Evolutionary conservation across 768 basidiomycete genomes (phyloP), one percentile per base, ranked within the genome.

Genomic region (Imleria badia): DNA sequence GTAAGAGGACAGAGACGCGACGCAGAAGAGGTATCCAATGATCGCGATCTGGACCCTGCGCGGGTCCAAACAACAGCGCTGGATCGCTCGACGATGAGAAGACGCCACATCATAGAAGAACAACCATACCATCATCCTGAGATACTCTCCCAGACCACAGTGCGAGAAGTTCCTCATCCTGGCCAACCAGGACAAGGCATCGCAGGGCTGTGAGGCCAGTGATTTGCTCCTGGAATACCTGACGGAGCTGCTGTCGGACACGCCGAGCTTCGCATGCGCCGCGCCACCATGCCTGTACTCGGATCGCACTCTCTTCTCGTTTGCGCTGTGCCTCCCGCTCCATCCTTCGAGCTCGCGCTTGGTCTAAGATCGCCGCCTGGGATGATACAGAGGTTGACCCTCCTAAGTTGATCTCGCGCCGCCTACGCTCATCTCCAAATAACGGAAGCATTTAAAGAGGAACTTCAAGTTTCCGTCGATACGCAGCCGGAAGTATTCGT

Each of bases 361-460:
- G 76, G 60, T 81, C 77, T 45, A 91, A 73, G 63, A 93, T 79
- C 34, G 79, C 72, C 14, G 78, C 70, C 39, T 84, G 80, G 0
- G 81, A 79, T 7, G 82, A 63, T 3, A 76, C 77, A 19, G 78
- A 68, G 0, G 76, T 78, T 2, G 80, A 69, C 3, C 91, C 91
- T 15, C 91, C 91, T 19, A 92, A 79, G 66, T 92, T 91, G 60
- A 92, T 92, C 61, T 80, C 77, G 41, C 85, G 80, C 51, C 82
- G 77, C 44, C 73, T 68, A 41, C 73, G 72, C 48, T 85, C 79
- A 61, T 77, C 75, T 35, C 76, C 78, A 60, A 84, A 82, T 42
- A 83, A 45, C 15, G 78, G 76, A 50, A 77, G 64, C 72, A 75
- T 76, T 22, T n/a, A n/a, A n/a, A n/a, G n/a, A n/a, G n/a, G n/a